Conservation (phyloP, 148 eudicot genomes). For the Rhododendron simsii region DNA sequence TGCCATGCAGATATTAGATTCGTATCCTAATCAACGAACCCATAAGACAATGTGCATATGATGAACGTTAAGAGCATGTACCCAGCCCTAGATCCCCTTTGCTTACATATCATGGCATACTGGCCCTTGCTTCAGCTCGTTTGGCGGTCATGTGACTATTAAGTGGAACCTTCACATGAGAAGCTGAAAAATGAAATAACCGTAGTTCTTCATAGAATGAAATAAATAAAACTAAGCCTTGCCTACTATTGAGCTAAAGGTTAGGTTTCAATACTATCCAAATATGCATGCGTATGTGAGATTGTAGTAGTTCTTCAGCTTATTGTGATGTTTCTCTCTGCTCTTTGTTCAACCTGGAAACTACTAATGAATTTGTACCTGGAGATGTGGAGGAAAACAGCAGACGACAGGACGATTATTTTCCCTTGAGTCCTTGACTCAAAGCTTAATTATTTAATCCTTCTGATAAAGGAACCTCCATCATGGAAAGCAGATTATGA, state of each 20-base stretch:
- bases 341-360: too few species aligned
- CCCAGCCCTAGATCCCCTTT: not conserved
- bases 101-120: not conserved
- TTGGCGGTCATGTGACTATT: not conserved
- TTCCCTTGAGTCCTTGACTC: not conserved
- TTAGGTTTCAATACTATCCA: too few species aligned
- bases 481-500: not conserved
- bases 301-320: too few species aligned
- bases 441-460: not conserved
- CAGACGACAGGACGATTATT: not conserved
- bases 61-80: not conserved
- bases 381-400: not conserved
- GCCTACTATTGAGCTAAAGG: not conserved
- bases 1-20: not conserved
- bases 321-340: too few species aligned
- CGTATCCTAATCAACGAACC: not conserved
- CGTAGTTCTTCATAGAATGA: not conserved
- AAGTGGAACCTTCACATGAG: not conserved
- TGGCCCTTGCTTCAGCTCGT: not conserved
- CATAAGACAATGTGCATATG: not conserved
- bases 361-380: not conserved
- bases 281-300: too few species aligned
- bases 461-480: not conserved
- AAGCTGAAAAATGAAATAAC: not conserved
- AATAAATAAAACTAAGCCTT: not conserved